Conservation (phyloP, 2,329 filamentous ascomycete genomes). For the Neophaeococcomyces mojaviensis region DNA sequence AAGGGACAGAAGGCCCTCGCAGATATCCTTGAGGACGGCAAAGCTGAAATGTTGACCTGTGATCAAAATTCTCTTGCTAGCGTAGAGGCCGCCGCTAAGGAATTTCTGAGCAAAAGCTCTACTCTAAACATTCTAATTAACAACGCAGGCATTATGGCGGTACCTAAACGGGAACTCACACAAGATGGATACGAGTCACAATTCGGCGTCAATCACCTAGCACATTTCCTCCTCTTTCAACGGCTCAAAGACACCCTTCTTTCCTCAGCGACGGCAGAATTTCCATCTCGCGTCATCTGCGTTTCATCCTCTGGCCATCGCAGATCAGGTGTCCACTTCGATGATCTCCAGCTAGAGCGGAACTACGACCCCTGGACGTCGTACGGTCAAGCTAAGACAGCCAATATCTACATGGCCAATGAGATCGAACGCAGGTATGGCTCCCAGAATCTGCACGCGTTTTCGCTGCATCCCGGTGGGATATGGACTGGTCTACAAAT, state of each 20-base stretch:
- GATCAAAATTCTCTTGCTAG: constrained; percentile 27
- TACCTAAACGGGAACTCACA: constrained; percentile 19
- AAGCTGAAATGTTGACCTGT: constrained; percentile 28
- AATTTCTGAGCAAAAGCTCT: constrained; percentile 18
- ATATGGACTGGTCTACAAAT: constrained; percentile 24
- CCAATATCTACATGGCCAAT: constrained; percentile 46
- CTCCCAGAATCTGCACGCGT: constrained; percentile 32
- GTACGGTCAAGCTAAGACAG: constrained; percentile 46
- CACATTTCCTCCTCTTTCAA: constrained; percentile 46
- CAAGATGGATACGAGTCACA: constrained; percentile 44
- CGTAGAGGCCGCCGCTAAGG: constrained; percentile 24
- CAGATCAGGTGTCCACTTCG: constrained; percentile 24
- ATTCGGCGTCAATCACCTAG: constrained; percentile 30
- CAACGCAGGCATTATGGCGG: constrained; percentile 15
- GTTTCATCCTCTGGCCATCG: constrained; percentile 41
- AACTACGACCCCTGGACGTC: constrained; percentile 31
- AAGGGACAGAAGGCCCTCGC: constrained; percentile 27
- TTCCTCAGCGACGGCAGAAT: constrained; percentile 29
- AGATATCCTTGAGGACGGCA: constrained; percentile 19
- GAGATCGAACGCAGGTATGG: constrained; percentile 46
- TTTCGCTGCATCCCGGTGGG: constrained; percentile 41
- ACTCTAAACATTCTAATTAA: constrained; percentile 12
- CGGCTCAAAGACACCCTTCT: constrained; percentile 41
- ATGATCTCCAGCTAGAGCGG: constrained; percentile 35
- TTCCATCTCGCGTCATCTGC: constrained; percentile 42